phyloP scores from a whole-genome alignment of 257 asterid genomes.

The Thymus mandschuricus region DNA sequence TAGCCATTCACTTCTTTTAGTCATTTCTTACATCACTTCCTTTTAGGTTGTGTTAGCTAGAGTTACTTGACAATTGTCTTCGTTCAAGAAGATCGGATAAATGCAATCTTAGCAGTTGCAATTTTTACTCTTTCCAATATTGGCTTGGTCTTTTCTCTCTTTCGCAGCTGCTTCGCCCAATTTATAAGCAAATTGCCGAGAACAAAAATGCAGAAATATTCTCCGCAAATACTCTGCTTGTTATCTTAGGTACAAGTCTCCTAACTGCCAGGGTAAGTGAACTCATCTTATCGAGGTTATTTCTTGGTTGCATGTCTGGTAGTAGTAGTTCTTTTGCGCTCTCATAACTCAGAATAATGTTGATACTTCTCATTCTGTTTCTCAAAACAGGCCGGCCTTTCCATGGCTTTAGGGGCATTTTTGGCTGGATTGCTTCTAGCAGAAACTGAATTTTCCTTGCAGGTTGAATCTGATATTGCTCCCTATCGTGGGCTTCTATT shows the following conservation, averaged over 20 bases:
- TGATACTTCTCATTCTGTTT: conserved; percentile 23
- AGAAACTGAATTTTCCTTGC: conserved; percentile 97
- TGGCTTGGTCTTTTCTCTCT: conserved; percentile 28
- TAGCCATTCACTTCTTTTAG: conserved; percentile 35
- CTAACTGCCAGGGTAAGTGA: conserved; percentile 93
- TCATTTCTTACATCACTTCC: conserved; percentile 27
- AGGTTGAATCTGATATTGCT: conserved; percentile 99
- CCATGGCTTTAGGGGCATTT: conserved; percentile 99
- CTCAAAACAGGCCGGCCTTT: conserved; percentile 93
- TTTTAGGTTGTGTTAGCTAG: conserved; percentile 24
- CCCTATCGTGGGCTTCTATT: conserved; percentile 98
- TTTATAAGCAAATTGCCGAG: conserved; percentile 96
- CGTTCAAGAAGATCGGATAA: conserved; percentile 19
- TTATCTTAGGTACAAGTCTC: conserved; percentile 95
- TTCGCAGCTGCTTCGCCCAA: conserved; percentile 90
- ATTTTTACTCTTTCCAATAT: conserved; percentile 15
- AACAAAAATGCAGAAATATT: conserved; percentile 98
- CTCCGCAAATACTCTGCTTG: conserved; percentile 97
- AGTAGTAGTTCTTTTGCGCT: conserved; percentile 14
- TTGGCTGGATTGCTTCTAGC: conserved; percentile 99
- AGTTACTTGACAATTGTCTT: conserved; percentile 10
- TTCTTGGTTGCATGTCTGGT: conserved; percentile 26
- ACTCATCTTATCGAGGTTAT: conserved; percentile 26
- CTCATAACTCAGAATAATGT: conserved; percentile 6
- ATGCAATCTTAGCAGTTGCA: conserved; percentile 13